Conservation (phyloP, 352 stramenopile species). For the Phytophthora meadii region DNA sequence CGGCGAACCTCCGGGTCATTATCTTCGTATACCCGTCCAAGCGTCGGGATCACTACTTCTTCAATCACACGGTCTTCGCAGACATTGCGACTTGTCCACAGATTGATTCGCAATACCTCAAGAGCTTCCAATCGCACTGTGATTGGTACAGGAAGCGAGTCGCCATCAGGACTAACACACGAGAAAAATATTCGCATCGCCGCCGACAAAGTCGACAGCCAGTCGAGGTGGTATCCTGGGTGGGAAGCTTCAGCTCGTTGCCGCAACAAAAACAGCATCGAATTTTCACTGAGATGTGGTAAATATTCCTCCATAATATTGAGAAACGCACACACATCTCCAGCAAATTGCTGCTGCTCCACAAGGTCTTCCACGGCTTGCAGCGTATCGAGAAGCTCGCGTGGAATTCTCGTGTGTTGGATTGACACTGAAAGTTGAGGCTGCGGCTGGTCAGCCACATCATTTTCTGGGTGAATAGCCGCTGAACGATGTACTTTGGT, state of each 20-base stretch:
- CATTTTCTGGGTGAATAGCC: constrained; percentile 21
- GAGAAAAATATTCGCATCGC: constrained; percentile 75
- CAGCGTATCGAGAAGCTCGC: constrained; percentile 82
- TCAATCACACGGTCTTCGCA: constrained; percentile 89
- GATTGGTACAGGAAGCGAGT: constrained; percentile 40
- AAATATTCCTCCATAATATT: constrained; percentile 79
- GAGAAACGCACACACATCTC: constrained; percentile 79
- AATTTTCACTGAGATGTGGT: constrained; percentile 61
- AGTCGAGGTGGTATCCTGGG: constrained; percentile 72
- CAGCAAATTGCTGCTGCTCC: constrained; percentile 58
- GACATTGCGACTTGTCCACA: constrained; percentile 80
- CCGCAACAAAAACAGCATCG: constrained; percentile 65
- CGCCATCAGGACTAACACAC: constrained; percentile 36
- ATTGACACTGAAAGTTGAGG: constrained; percentile 54
- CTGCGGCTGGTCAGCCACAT: constrained; percentile 27
- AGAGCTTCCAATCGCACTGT: constrained; percentile 75
- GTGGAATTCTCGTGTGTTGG: constrained; percentile 77
- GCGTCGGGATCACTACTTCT: constrained; percentile 78
- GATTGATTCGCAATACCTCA: constrained; percentile 70
- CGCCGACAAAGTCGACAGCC: constrained; percentile 63
- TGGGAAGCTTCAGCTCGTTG: constrained; percentile 70
- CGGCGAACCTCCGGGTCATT: constrained; percentile 60
- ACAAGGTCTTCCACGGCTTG: constrained; percentile 80
- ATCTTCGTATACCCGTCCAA: constrained; percentile 80
- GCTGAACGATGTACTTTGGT: constrained; percentile 15